Evolutionary conservation across 495 filamentous ascomycete genomes (phyloP).

Genomic region (Trichoderma asperelloides): DNA sequence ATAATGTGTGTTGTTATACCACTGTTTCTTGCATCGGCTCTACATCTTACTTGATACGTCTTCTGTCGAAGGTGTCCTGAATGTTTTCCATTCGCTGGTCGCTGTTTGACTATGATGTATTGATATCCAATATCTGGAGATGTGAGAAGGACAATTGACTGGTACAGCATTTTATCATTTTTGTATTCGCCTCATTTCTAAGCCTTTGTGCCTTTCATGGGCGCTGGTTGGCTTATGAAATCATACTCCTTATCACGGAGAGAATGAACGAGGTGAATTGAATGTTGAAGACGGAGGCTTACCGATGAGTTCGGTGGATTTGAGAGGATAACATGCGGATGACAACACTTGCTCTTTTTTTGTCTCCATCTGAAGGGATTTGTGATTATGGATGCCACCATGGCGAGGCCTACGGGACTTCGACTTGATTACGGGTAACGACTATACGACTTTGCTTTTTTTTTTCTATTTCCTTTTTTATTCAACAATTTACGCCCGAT

Average conservation of each 20-base stretch:
- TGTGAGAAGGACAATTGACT: background rate
- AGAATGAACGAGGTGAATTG: background rate
- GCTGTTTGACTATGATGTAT: background rate
- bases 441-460: constrained; percentile 1
- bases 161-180: background rate
- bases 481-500: background rate
- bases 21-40: background rate
- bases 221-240: background rate
- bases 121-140: background rate
- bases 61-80: background rate
- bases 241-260: background rate
- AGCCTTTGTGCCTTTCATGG: no score
- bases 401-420: background rate
- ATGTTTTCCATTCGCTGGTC: background rate
- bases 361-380: background rate
- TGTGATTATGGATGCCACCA: background rate
- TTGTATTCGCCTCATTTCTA: background rate
- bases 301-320: background rate
- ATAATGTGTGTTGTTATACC: constrained; percentile 8
- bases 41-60: background rate
- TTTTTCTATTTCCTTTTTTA: background rate
- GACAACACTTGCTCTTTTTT: background rate
- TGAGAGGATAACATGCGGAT: background rate
- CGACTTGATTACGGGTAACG: constrained; percentile 2
- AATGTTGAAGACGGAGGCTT: background rate